These are phyloP conservation scores for Geotrichum carabidarum DNA, from an alignment of 1,139 yeast genomes.

Conservation along the genomic window DNA sequence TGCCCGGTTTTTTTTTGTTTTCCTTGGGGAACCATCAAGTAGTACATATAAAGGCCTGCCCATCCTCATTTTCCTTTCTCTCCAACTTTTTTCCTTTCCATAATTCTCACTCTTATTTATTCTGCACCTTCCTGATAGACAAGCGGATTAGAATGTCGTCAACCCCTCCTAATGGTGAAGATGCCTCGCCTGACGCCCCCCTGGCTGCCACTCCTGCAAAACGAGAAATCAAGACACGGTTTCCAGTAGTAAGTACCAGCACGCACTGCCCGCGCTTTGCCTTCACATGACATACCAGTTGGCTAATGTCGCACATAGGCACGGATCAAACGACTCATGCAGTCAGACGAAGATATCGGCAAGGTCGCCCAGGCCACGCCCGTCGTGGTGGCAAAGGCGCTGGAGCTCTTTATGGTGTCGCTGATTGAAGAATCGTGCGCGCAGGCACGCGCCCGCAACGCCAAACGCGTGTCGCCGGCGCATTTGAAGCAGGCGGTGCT, in stretches of 20 bases:
- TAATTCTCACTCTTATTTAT: neutral
- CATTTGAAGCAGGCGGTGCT: slow-evolving; percentile 81
- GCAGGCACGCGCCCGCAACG: slow-evolving; percentile 71
- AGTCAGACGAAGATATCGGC: slow-evolving; percentile 96
- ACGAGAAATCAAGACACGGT: slow-evolving; percentile 71
- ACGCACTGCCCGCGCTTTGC: no score
- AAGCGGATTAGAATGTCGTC: slow-evolving; percentile 8
- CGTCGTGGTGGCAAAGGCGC: slow-evolving; percentile 87
- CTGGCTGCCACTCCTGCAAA: slow-evolving; percentile 18
- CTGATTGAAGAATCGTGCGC: slow-evolving; percentile 78
- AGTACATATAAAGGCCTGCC: no score
- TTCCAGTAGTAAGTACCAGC: slow-evolving; percentile 57
- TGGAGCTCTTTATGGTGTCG: slow-evolving; percentile 86
- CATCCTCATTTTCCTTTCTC: no score
- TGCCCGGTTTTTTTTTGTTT: no score
- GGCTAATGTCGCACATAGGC: slow-evolving; percentile 42
- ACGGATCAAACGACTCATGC: slow-evolving; percentile 92
- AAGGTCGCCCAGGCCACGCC: slow-evolving; percentile 99
- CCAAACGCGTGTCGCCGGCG: slow-evolving; percentile 75
- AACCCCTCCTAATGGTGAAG: slow-evolving; percentile 13
- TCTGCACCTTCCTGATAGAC: no score
- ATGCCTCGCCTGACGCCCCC: neutral
- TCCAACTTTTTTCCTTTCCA: neutral
- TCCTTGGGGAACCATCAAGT: no score
- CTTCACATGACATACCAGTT: neutral